Conservation (phyloP, 1,284 basidiomycete genomes). For the Fistulinella cinereoalba region DNA sequence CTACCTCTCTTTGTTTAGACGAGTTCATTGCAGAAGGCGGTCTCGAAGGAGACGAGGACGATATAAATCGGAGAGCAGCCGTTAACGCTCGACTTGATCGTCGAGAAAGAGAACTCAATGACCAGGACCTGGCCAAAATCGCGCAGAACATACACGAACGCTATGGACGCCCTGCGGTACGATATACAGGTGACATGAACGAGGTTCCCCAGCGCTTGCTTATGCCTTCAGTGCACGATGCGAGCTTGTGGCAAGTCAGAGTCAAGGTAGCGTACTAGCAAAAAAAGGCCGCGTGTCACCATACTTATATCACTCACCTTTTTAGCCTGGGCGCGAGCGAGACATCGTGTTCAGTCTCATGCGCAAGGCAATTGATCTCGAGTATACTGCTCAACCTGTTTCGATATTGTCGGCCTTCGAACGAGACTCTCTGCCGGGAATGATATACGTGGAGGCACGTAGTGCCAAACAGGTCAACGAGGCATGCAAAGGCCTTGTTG, state of each 20-base stretch:
- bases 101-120: conserved; percentile 72
- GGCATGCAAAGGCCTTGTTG: conserved; percentile 88
- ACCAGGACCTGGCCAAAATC: conserved; percentile 84
- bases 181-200: conserved; percentile 88
- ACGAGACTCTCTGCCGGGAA: conserved; percentile 91
- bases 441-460: conserved; percentile 95
- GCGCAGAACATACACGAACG: conserved; percentile 83
- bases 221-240: conserved; percentile 96
- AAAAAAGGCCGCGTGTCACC: not conserved
- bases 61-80: conserved; percentile 54
- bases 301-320: conserved; percentile 5
- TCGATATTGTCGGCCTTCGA: conserved; percentile 92
- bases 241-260: conserved; percentile 93
- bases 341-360: conserved; percentile 94
- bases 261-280: conserved; percentile 73
- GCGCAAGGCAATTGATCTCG: conserved; percentile 83
- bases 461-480: conserved; percentile 84
- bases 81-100: conserved; percentile 82
- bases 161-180: conserved; percentile 67
- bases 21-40: conserved; percentile 82
- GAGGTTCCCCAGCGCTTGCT: conserved; percentile 88
- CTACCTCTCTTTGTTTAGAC: conserved; percentile 42
- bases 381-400: conserved; percentile 74
- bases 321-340: conserved; percentile 84
- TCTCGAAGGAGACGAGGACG: conserved; percentile 69